Percentiles rank a stretch among this genome's conserved stretches.
These are phyloP conservation scores for Brettanomyces sp. DNA, from an alignment of 805 yeast genomes.

Conservation along the genomic window DNA sequence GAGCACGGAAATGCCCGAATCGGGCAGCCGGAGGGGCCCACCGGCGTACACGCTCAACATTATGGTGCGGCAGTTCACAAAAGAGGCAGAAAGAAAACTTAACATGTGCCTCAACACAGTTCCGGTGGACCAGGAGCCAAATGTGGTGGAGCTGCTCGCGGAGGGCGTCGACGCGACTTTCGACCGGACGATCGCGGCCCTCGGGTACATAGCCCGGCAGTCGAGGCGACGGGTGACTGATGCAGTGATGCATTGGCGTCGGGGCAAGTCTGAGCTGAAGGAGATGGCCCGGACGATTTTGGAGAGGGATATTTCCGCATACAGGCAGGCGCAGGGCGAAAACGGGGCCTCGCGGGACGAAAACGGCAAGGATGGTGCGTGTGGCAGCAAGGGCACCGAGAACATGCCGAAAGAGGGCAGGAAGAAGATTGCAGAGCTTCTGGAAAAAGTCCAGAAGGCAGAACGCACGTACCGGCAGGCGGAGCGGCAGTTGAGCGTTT, in stretches of 20 bases:
- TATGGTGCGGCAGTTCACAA: slow-evolving; percentile 88
- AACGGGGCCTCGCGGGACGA: background rate
- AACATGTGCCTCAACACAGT: slow-evolving; percentile 57
- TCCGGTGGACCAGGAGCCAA: slow-evolving; percentile 65
- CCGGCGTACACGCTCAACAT: slow-evolving; percentile 87
- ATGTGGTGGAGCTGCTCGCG: slow-evolving; percentile 65
- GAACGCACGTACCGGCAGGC: slow-evolving; percentile 70
- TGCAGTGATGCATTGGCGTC: slow-evolving; percentile 97
- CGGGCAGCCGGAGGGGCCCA: slow-evolving; percentile 2
- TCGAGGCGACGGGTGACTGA: slow-evolving; percentile 95
- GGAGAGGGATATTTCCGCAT: slow-evolving; percentile 27
- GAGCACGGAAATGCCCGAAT: no score
- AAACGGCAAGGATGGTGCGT: background rate
- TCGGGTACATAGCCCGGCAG: slow-evolving; percentile 83
- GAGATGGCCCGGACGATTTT: slow-evolving; percentile 48
- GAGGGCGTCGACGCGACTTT: slow-evolving; percentile 82
- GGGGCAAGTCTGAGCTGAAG: slow-evolving; percentile 83
- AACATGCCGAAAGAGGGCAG: background rate
- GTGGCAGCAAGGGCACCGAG: no score
- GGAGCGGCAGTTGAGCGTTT: slow-evolving; percentile 76
- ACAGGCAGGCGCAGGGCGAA: slow-evolving; percentile 11
- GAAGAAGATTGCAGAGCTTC: slow-evolving; percentile 9
- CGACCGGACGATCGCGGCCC: slow-evolving; percentile 74
- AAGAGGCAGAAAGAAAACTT: slow-evolving; percentile 84
- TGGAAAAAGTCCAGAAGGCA: slow-evolving; percentile 28